phyloP scores from a whole-genome alignment of 31 red algal species.

The Porphyra umbilicalis region DNA sequence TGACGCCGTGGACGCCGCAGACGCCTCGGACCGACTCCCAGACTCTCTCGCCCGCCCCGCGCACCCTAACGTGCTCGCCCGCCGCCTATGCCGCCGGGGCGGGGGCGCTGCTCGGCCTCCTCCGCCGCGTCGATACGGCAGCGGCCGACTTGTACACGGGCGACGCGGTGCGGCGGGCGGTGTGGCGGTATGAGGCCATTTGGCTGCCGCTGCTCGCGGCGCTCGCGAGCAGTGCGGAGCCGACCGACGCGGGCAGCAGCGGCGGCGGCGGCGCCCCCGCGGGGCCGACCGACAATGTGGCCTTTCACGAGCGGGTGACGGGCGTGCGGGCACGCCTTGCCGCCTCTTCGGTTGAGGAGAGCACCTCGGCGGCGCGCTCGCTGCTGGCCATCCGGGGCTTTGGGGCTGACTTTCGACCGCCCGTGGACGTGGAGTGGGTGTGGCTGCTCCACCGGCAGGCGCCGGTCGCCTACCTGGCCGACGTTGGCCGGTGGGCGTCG shows the following conservation, averaged over 20 bases:
- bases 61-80: not conserved
- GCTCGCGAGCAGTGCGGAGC: not conserved
- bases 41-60: no score
- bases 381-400: not conserved
- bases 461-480: slow-evolving; percentile 15
- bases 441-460: slow-evolving; percentile 32
- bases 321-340: not conserved
- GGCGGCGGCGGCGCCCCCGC: not conserved
- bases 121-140: slow-evolving; percentile 53
- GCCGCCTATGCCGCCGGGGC: not conserved
- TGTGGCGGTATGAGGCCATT: slow-evolving; percentile 73
- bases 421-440: slow-evolving; percentile 49
- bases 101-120: slow-evolving; percentile 24
- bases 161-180: slow-evolving; percentile 32
- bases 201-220: slow-evolving; percentile 59
- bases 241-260: not conserved
- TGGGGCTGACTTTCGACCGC: not conserved
- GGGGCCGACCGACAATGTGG: not conserved
- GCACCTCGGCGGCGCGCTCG: not conserved
- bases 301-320: not conserved
- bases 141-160: slow-evolving; percentile 47
- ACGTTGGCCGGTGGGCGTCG: slow-evolving; percentile 3
- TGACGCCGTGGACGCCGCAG: no score
- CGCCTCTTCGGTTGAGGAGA: not conserved
- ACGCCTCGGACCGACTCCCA: no score